Base-by-base conservation (phyloP, 1,284 basidiomycete genomes). In the Ustanciosporium gigantosporum region DNA sequence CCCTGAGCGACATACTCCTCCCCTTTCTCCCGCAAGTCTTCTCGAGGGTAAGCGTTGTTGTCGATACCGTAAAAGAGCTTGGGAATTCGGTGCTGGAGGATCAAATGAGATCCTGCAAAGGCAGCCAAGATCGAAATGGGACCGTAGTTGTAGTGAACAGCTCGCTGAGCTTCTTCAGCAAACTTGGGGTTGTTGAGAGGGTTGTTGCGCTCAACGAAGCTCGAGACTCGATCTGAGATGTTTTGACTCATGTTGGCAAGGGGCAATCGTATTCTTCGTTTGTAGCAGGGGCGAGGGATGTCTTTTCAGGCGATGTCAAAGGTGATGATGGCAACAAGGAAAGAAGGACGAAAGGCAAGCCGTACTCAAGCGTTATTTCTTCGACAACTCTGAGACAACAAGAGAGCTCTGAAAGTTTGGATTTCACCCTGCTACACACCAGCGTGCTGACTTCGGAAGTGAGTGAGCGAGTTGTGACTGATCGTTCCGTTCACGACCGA, bases 101-200 rank as follows among this genome's bases (percentile, higher is more conserved):
- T 29, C 4, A 64, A 39, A 37, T 64, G 60, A 36, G 60, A 64
- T 14, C 60, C 60, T 6, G 60, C 60, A 42, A 64, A 64, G 31
- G 60, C 60, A 36, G 60, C 60, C 13, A 64, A 50, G 41, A 64
- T 64, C 43, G 60, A 64, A 27, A 64, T 31, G 19, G 60, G 60
- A 2, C 55, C 60, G 31, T 64, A 64, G 37, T 64, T 55, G 37
- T 53, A 58, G 46, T 47, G 40, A 4, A 44, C 38, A 1, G 55
- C 50, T 8, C 55, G 60, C 20, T 46, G 46, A n/a, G 49, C 52
- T 16, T 57, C 48, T 40, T 52, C 46, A 1, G 45, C 59, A 22
- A 57, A 48, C 25, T 25, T 25, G 31, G 59, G 41, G 27, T 62
- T 47, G 46, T 56, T 57, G 49, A 62, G 53, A 27, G 59, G 60